Percentiles rank a stretch among this genome's conserved stretches.
Conservation (phyloP, 805 yeast genomes). For the Jamesozyma spencerorum region DNA sequence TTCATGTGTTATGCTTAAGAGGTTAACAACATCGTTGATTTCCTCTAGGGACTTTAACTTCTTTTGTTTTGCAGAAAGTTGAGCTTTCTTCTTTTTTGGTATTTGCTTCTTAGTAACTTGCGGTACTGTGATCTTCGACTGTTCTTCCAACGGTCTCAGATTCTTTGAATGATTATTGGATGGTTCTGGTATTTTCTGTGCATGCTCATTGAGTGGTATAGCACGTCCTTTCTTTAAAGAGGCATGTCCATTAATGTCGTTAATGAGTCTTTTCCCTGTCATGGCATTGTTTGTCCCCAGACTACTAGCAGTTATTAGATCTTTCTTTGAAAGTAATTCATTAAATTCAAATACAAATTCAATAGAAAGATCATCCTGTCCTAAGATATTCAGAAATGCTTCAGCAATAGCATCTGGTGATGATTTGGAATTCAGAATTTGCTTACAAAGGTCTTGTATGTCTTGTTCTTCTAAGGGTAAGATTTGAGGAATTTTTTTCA, state of each 20-base stretch:
- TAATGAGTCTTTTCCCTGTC: too few relatives aligned
- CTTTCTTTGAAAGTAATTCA: slow-evolving; percentile 10
- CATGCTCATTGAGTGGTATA: neutral
- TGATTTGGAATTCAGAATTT: slow-evolving; percentile 14
- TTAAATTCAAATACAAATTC: slow-evolving; percentile 26
- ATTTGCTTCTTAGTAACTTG: too few relatives aligned
- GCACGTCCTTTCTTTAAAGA: too few relatives aligned
- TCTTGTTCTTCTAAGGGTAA: slow-evolving; percentile 26
- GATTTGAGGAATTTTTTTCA: slow-evolving; percentile 22
- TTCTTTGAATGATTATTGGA: too few relatives aligned
- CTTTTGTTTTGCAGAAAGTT: slow-evolving; percentile 23
- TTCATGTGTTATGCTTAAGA: slow-evolving; percentile 37
- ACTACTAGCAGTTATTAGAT: too few relatives aligned
- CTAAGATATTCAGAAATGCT: slow-evolving; percentile 25
- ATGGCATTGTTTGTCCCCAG: too few relatives aligned
- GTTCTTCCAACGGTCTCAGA: too few relatives aligned
- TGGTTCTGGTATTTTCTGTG: neutral
- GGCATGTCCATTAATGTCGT: too few relatives aligned
- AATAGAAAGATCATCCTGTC: slow-evolving; percentile 26
- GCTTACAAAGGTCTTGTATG: slow-evolving; percentile 21
- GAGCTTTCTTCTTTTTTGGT: neutral
- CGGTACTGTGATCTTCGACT: too few relatives aligned
- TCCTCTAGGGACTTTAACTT: slow-evolving; percentile 53
- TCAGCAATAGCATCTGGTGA: slow-evolving; percentile 23
- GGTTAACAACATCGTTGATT: slow-evolving; percentile 51